A percentile compares a stretch with the other conserved stretches of the same genome.
Conservation (phyloP, 169 alveolate genomes). For the Plasmodium sp. region DNA sequence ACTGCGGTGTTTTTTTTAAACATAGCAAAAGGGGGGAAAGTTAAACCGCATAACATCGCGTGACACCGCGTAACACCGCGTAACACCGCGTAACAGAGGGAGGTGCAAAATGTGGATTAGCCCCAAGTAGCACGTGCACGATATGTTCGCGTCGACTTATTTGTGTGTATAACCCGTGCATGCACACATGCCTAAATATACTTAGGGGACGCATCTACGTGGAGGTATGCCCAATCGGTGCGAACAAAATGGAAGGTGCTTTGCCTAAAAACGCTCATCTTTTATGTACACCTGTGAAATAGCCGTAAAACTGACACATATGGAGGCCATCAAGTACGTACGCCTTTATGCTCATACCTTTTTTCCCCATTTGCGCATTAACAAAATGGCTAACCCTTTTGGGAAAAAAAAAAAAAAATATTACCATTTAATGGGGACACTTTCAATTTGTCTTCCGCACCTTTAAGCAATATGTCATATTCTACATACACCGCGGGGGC, state of each 20-base stretch:
- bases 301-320: not conserved
- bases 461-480: not conserved
- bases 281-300: not conserved
- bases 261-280: not conserved
- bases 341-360: not conserved
- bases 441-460: slow-evolving; percentile 3
- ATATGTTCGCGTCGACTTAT: not conserved
- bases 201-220: not conserved
- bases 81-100: not conserved
- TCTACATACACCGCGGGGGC: not conserved
- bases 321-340: not conserved
- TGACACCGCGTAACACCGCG: not conserved
- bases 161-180: not conserved
- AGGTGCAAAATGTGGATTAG: not conserved
- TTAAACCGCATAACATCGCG: not conserved
- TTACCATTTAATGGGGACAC: not conserved
- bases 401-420: not conserved
- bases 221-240: not conserved
- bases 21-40: not conserved
- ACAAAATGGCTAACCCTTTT: not conserved
- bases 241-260: not conserved
- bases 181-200: not conserved
- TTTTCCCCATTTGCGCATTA: not conserved
- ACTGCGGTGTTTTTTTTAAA: not conserved
- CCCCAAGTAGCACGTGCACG: not conserved